Conservation (phyloP, 495 filamentous ascomycete species). For the Penicillium canescens region DNA sequence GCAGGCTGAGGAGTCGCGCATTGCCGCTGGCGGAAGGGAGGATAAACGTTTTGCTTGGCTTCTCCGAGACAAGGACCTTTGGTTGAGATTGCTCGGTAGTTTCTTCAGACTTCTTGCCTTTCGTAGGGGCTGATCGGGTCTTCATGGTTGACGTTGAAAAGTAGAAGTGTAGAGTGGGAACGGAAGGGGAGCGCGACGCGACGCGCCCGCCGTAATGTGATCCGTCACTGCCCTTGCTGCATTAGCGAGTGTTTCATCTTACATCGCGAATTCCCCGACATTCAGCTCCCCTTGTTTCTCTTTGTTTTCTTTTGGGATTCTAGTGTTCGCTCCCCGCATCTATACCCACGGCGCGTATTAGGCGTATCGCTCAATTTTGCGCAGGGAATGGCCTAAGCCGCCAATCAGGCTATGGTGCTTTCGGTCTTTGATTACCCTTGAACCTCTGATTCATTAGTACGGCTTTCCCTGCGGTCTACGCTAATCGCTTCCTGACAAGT, state of each 20-base stretch:
- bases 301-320: not conserved
- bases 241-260: constrained; percentile 7
- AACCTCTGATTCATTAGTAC: constrained; percentile 4
- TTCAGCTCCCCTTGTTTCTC: constrained; percentile 6
- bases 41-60: constrained; percentile 72
- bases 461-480: not conserved
- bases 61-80: constrained; percentile 23
- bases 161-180: constrained; percentile 10
- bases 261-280: no score
- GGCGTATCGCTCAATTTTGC: not conserved
- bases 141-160: constrained; percentile 8
- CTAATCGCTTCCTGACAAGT: not conserved
- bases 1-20: constrained; percentile 71
- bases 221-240: constrained; percentile 21
- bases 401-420: constrained; percentile 20
- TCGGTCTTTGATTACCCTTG: constrained; percentile 1
- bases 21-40: constrained; percentile 66
- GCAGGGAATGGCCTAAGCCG: constrained; percentile 18
- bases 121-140: constrained; percentile 36
- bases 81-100: constrained; percentile 5
- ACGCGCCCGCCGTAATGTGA: constrained; percentile 31
- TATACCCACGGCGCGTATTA: no score
- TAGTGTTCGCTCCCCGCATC: constrained; percentile 16
- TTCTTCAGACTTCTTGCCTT: constrained; percentile 9
- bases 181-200: constrained; percentile 24